These are phyloP conservation scores for Canavalia gladiata DNA, from an alignment of 306 rosid species.

Conservation along the genomic window DNA sequence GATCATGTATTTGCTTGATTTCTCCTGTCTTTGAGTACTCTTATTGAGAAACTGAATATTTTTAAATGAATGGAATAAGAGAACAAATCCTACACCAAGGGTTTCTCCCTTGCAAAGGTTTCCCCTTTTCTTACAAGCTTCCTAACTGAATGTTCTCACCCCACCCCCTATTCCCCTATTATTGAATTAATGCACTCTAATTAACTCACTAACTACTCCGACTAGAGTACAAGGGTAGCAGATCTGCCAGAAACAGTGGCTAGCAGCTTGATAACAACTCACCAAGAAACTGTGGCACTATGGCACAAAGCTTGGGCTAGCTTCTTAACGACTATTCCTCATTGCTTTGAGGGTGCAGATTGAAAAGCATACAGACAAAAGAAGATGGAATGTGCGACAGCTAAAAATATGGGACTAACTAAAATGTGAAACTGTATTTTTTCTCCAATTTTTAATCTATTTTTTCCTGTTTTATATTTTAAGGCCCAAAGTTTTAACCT, in stretches of 20 bases:
- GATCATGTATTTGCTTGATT: too few relatives aligned
- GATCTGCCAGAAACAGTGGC: background rate
- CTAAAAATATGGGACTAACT: background rate
- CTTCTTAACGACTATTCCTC: background rate
- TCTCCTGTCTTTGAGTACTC: too few relatives aligned
- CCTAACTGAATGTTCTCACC: background rate
- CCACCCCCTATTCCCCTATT: background rate
- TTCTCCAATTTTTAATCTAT: background rate
- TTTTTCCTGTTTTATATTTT: background rate
- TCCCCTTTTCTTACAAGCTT: background rate
- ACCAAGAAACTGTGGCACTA: background rate
- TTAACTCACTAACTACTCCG: background rate
- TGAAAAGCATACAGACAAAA: background rate
- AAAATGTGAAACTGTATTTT: background rate
- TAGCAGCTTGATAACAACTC: background rate
- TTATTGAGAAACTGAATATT: too few relatives aligned
- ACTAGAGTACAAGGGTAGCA: background rate
- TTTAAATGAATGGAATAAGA: too few relatives aligned
- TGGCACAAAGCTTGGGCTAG: background rate
- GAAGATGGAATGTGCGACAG: background rate
- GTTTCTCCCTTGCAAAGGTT: too few relatives aligned
- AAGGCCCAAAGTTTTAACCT: background rate
- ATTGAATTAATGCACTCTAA: background rate
- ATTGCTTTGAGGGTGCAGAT: slow-evolving; percentile 4
- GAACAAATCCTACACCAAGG: too few relatives aligned